Evolutionary conservation across 2,329 filamentous ascomycete species (phyloP).

Genomic region (Epichloe bromicola): DNA sequence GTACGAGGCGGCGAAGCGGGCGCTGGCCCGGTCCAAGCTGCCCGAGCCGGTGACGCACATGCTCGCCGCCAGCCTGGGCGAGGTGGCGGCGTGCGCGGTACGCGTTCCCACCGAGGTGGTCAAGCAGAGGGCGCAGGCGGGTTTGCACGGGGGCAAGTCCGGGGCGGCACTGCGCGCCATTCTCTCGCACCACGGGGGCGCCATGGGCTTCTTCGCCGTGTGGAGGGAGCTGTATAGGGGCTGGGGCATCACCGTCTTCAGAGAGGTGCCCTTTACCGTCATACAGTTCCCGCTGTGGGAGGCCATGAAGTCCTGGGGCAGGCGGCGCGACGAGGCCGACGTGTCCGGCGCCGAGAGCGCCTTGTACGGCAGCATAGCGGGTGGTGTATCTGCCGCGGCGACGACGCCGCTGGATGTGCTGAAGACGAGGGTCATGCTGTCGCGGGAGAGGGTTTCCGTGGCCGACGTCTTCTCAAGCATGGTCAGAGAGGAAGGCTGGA

Average conservation of each 20-base stretch:
- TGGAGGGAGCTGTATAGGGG: constrained; percentile 82
- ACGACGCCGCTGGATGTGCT: constrained; percentile 93
- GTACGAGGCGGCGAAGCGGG: constrained; percentile 62
- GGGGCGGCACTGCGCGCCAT: constrained; percentile 58
- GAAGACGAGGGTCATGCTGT: constrained; percentile 94
- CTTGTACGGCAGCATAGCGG: constrained; percentile 70
- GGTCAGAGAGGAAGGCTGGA: constrained; percentile 46
- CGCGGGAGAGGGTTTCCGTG: constrained; percentile 50
- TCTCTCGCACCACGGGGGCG: constrained; percentile 30
- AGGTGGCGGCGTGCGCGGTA: constrained; percentile 83
- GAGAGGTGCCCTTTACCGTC: constrained; percentile 93
- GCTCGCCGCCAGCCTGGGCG: constrained; percentile 71
- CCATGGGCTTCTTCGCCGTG: constrained; percentile 41
- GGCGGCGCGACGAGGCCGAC: constrained; percentile 15
- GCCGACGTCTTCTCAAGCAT: constrained; percentile 50
- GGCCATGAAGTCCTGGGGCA: constrained; percentile 61
- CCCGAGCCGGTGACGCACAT: constrained; percentile 51
- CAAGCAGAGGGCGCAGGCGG: constrained; percentile 91
- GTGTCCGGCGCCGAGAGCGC: constrained; percentile 68
- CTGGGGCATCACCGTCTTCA: constrained; percentile 82
- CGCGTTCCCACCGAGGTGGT: constrained; percentile 92
- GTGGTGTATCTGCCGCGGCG: constrained; percentile 71
- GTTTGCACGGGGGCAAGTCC: constrained; percentile 61
- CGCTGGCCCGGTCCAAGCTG: constrained; percentile 22
- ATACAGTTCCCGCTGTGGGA: constrained; percentile 98